Conservation (phyloP, 495 filamentous ascomycete genomes). For the Penicillium ucsense region DNA sequence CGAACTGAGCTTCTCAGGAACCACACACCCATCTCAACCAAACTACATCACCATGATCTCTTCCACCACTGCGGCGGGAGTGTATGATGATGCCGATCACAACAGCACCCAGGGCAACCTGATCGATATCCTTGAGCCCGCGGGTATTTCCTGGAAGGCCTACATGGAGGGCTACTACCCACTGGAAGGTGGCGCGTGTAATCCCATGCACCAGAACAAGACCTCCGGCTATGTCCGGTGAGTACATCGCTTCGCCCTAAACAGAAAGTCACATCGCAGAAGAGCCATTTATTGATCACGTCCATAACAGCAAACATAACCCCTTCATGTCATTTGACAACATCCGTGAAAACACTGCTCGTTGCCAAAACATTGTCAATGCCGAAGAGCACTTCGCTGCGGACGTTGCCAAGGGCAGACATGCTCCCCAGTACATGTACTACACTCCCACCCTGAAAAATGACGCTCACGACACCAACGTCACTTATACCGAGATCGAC, state of each 20-base stretch:
- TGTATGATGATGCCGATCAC: conserved; percentile 7
- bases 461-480: conserved; percentile 9
- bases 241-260: neutral
- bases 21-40: conserved; percentile 7
- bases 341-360: conserved; percentile 5
- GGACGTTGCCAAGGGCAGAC: conserved; percentile 4
- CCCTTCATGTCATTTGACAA: conserved; percentile 12
- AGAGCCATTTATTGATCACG: neutral
- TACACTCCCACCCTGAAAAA: conserved; percentile 1
- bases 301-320: conserved; percentile 5
- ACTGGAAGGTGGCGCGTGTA: conserved; percentile 4
- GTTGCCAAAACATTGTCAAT: conserved; percentile 10
- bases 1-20: neutral
- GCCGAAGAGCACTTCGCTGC: conserved; percentile 5
- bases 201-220: conserved; percentile 3
- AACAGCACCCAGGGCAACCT: conserved; percentile 6
- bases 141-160: conserved; percentile 9
- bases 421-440: conserved; percentile 7
- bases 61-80: conserved; percentile 5
- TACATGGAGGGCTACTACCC: conserved; percentile 7
- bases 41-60: conserved; percentile 10
- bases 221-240: conserved; percentile 7
- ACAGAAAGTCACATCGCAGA: no score
- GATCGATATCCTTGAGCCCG: conserved; percentile 6
- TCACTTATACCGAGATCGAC: conserved; percentile 1